Conservation (phyloP, 164 flowering plant genomes). For the Magnolia kwangsiensis region DNA sequence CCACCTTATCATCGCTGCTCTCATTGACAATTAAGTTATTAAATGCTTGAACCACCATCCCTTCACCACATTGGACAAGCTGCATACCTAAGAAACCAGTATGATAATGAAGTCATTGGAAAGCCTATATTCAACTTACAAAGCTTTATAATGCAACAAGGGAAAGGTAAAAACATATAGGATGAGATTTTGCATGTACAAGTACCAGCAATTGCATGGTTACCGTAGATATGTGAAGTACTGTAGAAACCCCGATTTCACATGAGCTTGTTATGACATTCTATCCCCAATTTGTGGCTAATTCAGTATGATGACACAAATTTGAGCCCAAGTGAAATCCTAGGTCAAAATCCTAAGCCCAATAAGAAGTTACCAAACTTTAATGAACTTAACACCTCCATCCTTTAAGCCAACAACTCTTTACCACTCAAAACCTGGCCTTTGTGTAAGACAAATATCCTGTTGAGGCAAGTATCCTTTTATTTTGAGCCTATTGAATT, state of each 20-base stretch:
- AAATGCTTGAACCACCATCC: slow-evolving; percentile 45
- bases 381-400: not conserved
- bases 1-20: slow-evolving; percentile 57
- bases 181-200: not conserved
- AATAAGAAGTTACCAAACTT: not conserved
- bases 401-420: not conserved
- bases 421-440: not conserved
- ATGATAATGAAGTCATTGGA: not conserved
- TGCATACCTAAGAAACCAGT: slow-evolving; percentile 29
- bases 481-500: no score
- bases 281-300: not conserved
- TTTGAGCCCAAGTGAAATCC: not conserved
- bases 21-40: slow-evolving; percentile 61
- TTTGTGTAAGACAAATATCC: not conserved
- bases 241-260: not conserved
- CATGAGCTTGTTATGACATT: not conserved
- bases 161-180: not conserved
- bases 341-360: not conserved
- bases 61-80: slow-evolving; percentile 16
- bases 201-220: not conserved
- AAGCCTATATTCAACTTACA: not conserved
- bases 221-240: not conserved
- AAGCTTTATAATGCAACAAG: not conserved
- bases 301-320: not conserved
- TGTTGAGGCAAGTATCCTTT: no score